Evolutionary conservation across 148 eudicot genomes (phyloP).

Genomic region (Vaccinium corymbosum): DNA sequence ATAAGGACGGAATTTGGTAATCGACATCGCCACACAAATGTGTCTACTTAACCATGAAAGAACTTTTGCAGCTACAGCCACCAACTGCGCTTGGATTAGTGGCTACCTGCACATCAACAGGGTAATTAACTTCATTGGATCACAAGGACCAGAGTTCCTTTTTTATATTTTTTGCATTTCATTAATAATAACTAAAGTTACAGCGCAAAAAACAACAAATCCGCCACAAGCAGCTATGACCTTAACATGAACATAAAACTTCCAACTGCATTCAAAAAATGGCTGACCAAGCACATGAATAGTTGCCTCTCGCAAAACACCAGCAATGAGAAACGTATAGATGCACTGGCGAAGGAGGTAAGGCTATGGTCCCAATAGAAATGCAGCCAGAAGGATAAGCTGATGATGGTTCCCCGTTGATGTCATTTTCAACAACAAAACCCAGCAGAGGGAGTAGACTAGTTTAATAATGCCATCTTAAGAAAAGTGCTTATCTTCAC

Average conservation of each 20-base stretch:
- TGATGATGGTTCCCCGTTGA: neutral
- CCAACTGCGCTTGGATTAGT: conserved; percentile 92
- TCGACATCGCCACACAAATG: neutral
- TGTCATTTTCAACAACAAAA: neutral
- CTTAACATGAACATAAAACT: too few species aligned
- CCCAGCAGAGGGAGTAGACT: neutral
- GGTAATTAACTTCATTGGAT: neutral
- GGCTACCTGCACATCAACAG: conserved; percentile 51
- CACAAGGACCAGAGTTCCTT: neutral
- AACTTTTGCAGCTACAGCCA: conserved; percentile 90
- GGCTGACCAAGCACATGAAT: neutral
- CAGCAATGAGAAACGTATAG: neutral
- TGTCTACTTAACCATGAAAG: conserved; percentile 71
- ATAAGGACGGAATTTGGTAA: neutral
- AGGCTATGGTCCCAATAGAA: neutral
- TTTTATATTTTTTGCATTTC: too few species aligned
- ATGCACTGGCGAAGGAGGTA: neutral
- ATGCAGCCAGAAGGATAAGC: neutral
- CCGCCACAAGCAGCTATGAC: neutral
- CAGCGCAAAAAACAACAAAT: neutral
- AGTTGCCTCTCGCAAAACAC: neutral
- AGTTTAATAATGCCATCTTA: neutral
- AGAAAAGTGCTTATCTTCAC: neutral
- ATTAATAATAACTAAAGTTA: neutral
- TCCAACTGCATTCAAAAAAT: too few species aligned